Percentiles rank a stretch among this genome's conserved stretches.
These are phyloP conservation scores for Hypoxylon sp. DNA, from an alignment of 2,329 filamentous ascomycete genomes.

Conservation along the genomic window DNA sequence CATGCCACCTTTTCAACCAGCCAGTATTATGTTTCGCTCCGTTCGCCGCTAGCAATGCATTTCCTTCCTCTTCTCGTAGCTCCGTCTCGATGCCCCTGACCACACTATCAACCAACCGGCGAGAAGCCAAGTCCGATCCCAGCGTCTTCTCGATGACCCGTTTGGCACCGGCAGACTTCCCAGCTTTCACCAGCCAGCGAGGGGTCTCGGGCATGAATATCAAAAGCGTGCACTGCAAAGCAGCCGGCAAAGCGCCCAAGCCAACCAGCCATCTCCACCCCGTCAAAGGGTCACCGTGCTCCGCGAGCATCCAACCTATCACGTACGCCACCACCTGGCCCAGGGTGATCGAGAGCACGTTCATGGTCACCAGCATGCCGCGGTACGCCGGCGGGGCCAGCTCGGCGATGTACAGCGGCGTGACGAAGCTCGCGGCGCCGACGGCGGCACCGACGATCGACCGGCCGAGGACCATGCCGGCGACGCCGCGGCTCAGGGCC, in stretches of 20 bases:
- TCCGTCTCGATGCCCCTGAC: slow-evolving; percentile 77
- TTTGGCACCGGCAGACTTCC: slow-evolving; percentile 68
- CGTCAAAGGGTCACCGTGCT: slow-evolving; percentile 57
- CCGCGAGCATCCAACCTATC: slow-evolving; percentile 78
- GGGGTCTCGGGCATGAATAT: slow-evolving; percentile 86
- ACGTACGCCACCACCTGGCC: slow-evolving; percentile 92
- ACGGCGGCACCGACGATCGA: slow-evolving; percentile 76
- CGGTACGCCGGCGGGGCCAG: slow-evolving; percentile 78
- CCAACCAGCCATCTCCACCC: slow-evolving; percentile 96
- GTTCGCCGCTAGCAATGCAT: slow-evolving; percentile 51
- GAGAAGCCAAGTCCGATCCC: slow-evolving; percentile 53
- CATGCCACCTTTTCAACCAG: slow-evolving; percentile 59
- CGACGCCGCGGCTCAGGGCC: slow-evolving; percentile 65
- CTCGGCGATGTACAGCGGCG: slow-evolving; percentile 89
- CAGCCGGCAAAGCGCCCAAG: slow-evolving; percentile 79
- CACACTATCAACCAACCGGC: slow-evolving; percentile 63
- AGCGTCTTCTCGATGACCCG: slow-evolving; percentile 68
- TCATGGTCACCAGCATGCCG: slow-evolving; percentile 82
- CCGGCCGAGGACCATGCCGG: slow-evolving; percentile 72
- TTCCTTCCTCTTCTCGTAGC: slow-evolving; percentile 72
- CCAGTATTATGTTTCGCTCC: slow-evolving; percentile 41
- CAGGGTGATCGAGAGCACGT: slow-evolving; percentile 82
- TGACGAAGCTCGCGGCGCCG: slow-evolving; percentile 80
- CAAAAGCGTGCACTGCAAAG: slow-evolving; percentile 74
- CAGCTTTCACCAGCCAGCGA: slow-evolving; percentile 81